Evolutionary conservation across 441 rosid species (phyloP).

Genomic region (Theobroma grandiflorum): DNA sequence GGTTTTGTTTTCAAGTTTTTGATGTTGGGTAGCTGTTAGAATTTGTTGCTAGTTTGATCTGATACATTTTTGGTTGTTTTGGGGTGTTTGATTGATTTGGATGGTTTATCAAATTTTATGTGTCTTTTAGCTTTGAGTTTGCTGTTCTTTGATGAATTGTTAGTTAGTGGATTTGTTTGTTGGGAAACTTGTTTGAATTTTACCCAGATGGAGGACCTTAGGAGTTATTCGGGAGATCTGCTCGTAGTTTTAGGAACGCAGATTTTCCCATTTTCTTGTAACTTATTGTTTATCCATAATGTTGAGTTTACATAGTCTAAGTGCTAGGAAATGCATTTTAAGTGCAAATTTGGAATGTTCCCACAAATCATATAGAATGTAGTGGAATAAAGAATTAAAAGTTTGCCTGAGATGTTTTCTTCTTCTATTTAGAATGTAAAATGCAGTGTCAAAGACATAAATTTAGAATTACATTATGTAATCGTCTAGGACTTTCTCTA

Average conservation of each 20-base stretch:
- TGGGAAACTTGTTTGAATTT: constrained; percentile 22
- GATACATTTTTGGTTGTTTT: constrained; percentile 26
- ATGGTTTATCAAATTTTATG: constrained; percentile 28
- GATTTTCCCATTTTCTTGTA: constrained; percentile 27
- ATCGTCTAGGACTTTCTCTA: not conserved
- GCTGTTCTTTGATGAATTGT: constrained; percentile 25
- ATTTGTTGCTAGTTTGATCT: constrained; percentile 51
- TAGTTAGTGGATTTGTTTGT: constrained; percentile 24
- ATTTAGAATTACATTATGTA: not conserved
- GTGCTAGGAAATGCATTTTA: constrained; percentile 19
- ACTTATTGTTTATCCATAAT: constrained; percentile 21
- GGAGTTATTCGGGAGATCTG: constrained; percentile 45
- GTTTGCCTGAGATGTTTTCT: not conserved
- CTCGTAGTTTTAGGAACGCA: constrained; percentile 31
- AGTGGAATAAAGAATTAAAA: not conserved
- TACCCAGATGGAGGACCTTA: constrained; percentile 17
- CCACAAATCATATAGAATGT: not conserved
- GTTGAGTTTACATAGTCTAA: constrained; percentile 3
- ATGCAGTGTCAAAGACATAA: not conserved
- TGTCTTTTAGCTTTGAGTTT: constrained; percentile 17
- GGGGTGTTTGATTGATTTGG: constrained; percentile 1
- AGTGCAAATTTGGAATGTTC: constrained; percentile 28
- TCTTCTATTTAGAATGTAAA: constrained; percentile 3
- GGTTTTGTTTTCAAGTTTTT: constrained; percentile 36
- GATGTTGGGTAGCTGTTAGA: constrained; percentile 30